Evolutionary conservation across 192 early-diverging fungal species (phyloP), one percentile per base, ranked within the genome.

Genomic region (Coemansia sp.): DNA sequence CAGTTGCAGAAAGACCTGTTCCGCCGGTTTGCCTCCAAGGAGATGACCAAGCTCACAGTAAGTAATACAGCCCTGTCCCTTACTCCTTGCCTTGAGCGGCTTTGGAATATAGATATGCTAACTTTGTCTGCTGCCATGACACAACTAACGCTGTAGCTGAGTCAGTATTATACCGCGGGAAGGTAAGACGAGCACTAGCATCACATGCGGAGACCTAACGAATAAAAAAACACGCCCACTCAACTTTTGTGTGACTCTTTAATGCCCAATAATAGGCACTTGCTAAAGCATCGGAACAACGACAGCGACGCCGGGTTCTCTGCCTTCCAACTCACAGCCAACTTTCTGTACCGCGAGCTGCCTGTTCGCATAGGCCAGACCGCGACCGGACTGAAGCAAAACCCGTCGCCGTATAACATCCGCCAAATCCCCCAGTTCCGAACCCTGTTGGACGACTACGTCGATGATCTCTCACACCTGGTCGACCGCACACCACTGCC

Each of bases 351-450:
- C 73, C 85, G 80, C 61, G 87, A 89, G 63, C 73, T 89, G 53
- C 85, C 87, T 20, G 84, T 87, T 52, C 83, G 88, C n/a, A 76
- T 89, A 27, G 85, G 85, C 11, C 87, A 89, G 68, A 84, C 87
- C 5, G 71, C 85, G 18, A 79, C 72, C 8, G 74, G 85, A 47
- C 78, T 89, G 27, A 78, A 78, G 68, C 72, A 81, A 16, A 82
- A 70, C 22, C 71, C 78, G 46, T 72, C 83, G 39, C 81, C 78
- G 10, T 74, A 80, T 70, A 80, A 81, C 34, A 79, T 87, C 66
- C 66, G 66, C 0, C 70, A 74, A 11, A 71, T 86, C 63, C 70
- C 76, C 7, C 83, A 75, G 41, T 83, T 89, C 47, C 68, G 71
- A 47, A 69, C 75, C n/a, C 80, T 89, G 52, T 71, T 82, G 62